phyloP scores from a whole-genome alignment of 805 yeast genomes.

The Myxozyma udenii region DNA sequence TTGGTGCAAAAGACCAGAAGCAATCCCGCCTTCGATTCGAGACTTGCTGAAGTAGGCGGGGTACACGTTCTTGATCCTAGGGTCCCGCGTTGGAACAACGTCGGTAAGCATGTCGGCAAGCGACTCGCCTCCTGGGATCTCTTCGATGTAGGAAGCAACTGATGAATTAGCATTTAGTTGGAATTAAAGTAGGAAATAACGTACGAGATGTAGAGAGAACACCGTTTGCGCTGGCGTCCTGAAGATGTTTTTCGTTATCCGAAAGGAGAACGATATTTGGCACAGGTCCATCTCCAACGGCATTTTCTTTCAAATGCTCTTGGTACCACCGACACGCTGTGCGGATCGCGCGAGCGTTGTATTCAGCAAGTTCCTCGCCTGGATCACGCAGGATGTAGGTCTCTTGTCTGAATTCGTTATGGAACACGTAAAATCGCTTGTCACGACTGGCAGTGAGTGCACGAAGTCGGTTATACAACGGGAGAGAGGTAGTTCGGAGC shows the following conservation, averaged over 20 bases:
- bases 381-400: slow-evolving; percentile 63
- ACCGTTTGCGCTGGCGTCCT: slow-evolving; percentile 51
- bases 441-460: slow-evolving; percentile 69
- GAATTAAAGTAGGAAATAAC: slow-evolving; percentile 34
- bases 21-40: slow-evolving; percentile 84
- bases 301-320: slow-evolving; percentile 51
- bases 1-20: slow-evolving; percentile 81
- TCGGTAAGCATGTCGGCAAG: slow-evolving; percentile 74
- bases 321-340: slow-evolving; percentile 68
- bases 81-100: slow-evolving; percentile 31
- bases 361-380: slow-evolving; percentile 77
- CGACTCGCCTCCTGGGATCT: slow-evolving; percentile 67
- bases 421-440: slow-evolving; percentile 85
- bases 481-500: slow-evolving; percentile 80
- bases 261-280: slow-evolving; percentile 49
- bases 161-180: slow-evolving; percentile 47
- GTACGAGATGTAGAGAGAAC: slow-evolving; percentile 8
- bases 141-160: slow-evolving; percentile 68
- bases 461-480: slow-evolving; percentile 81
- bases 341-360: slow-evolving; percentile 89
- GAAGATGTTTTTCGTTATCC: slow-evolving; percentile 69
- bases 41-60: slow-evolving; percentile 78
- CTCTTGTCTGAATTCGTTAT: slow-evolving; percentile 79
- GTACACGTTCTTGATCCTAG: slow-evolving; percentile 51
- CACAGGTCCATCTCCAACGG: slow-evolving; percentile 28